Conservation (phyloP, 306 rosid species). For the Vigna radiata region DNA sequence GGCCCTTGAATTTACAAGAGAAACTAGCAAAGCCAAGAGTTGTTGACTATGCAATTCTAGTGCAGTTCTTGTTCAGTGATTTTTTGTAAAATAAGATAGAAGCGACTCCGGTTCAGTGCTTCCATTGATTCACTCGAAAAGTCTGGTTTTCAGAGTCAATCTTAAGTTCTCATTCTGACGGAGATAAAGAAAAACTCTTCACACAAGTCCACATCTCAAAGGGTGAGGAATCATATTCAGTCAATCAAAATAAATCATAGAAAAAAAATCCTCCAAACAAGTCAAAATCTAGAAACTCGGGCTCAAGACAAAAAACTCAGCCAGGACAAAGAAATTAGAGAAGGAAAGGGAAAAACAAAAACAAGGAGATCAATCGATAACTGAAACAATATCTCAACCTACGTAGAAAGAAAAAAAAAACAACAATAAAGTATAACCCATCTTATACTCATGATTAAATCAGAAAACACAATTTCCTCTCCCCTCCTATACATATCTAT, state of each 20-base stretch:
- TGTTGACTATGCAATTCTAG: conserved; percentile 3
- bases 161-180: not conserved
- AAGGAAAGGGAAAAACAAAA: not conserved
- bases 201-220: not conserved
- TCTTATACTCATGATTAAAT: conserved; percentile 23
- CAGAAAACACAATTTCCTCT: conserved; percentile 22
- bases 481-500: not conserved
- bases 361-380: conserved; percentile 32
- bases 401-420: not conserved
- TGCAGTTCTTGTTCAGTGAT: not conserved
- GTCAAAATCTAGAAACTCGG: conserved; percentile 33
- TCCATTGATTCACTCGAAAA: conserved; percentile 24
- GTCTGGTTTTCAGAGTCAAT: conserved; percentile 34
- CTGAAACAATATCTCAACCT: conserved; percentile 1
- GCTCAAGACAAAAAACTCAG: not conserved
- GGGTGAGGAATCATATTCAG: not conserved
- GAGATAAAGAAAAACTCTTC: not conserved
- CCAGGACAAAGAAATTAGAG: not conserved
- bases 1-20: conserved; percentile 34
- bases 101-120: not conserved
- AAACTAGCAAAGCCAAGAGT: conserved; percentile 30
- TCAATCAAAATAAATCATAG: not conserved
- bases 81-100: not conserved
- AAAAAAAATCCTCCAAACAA: conserved; percentile 6
- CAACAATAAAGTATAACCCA: conserved; percentile 6